Evolutionary conservation across 345 rosid species (phyloP).

Genomic region (Cardamine resedifolia): DNA sequence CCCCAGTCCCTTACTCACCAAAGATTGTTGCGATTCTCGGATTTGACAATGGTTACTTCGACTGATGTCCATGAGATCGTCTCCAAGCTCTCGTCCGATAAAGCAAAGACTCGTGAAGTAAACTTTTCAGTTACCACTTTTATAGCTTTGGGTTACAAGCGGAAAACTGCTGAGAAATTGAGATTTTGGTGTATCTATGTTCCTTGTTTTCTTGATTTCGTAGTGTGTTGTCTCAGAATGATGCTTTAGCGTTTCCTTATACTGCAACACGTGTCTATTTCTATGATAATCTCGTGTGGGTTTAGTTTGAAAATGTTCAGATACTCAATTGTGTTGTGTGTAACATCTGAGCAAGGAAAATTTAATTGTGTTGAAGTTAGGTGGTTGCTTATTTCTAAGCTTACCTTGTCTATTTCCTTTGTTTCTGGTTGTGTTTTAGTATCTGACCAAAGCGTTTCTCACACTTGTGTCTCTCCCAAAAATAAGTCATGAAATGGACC

Average conservation of each 20-base stretch:
- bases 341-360: constrained; percentile 2
- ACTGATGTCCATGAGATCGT: constrained; percentile 80
- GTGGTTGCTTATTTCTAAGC: neutral
- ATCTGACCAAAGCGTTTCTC: neutral
- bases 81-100: constrained; percentile 87
- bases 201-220: neutral
- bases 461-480: neutral
- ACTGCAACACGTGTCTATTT: neutral
- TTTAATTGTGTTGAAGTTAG: neutral
- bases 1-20: neutral
- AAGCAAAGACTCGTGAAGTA: constrained; percentile 86
- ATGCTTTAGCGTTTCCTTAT: constrained; percentile 11
- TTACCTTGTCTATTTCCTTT: neutral
- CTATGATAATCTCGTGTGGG: neutral
- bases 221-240: neutral
- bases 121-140: constrained; percentile 14
- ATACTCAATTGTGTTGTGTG: neutral
- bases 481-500: neutral
- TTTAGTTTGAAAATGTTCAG: constrained; percentile 8
- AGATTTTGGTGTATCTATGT: neutral
- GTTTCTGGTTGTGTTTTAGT: too few relatives aligned
- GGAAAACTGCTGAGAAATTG: constrained; percentile 1
- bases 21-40: constrained; percentile 16
- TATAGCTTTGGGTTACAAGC: constrained; percentile 26
- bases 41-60: constrained; percentile 49